Base-by-base conservation (phyloP, 306 rosid genomes). In the Prunus armeniaca region DNA sequence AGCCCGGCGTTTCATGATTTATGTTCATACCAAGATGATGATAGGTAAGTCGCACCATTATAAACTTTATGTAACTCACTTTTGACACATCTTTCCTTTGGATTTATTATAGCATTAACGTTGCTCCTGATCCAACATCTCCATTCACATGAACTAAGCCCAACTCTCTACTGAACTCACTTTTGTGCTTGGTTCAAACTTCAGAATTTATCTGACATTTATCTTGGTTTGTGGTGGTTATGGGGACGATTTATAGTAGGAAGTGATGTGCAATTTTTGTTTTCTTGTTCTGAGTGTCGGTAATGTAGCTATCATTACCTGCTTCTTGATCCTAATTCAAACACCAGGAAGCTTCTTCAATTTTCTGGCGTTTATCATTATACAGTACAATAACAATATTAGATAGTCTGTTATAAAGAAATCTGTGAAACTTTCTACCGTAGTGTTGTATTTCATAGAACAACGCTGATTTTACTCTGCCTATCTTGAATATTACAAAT, bases 11-110 rank as follows among this genome's bases (percentile, higher is more conserved):
- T 85, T 85, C 76, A 85, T 85, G 89, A 85, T 82, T 28, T 85
- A 86, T 64, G 86, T 86, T 47, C 89, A 86, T 65, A 38, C 86
- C 80, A 86, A 86, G 80, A 86, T 86, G 89, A 86, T 86, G 84
- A 86, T 86, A 11, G 89, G 89, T 82, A 86, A 57, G 73, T 68
- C 3, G 13, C 38, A 6, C 57, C 19, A 1, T 20, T 52, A 24
- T 15, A 52, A 50, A 13, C 52, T 55, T 38, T 2, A 5, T 6
- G 10, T 0, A 43, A n/a, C 19, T 43, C 43, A 45, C 47, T 27
- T 68, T 14, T 51, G 54, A 22, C 56, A 18, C 22, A 71, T 70
- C 55, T 45, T 15, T 9, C 10, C 30, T 41, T 2, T 34, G 20
- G 12, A 52, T 66, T 38, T 43, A 54, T 66, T 64, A 24, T 46